phyloP scores from a whole-genome alignment of 2,329 filamentous ascomycete genomes.

The Orbilia javanica region DNA sequence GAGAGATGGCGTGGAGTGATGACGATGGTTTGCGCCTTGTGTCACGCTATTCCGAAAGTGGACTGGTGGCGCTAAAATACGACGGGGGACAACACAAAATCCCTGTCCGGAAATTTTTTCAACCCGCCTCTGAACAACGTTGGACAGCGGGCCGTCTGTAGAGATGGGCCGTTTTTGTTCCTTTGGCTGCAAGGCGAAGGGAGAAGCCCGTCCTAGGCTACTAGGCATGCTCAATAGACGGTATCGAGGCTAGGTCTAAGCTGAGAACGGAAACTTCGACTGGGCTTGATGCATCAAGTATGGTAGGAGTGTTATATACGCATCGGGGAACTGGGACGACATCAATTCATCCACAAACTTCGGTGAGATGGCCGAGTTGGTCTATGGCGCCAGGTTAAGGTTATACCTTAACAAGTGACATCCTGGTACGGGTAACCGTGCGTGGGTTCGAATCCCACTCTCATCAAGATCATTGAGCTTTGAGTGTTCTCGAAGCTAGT shows the following conservation, averaged over 20 bases:
- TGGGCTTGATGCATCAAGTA: neutral
- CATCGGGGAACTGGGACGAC: neutral
- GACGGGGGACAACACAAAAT: slow-evolving; percentile 56
- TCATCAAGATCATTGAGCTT: slow-evolving; percentile 50
- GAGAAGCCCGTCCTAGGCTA: no score
- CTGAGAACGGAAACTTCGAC: neutral
- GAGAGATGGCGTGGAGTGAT: slow-evolving; percentile 20
- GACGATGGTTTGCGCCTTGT: slow-evolving; percentile 53
- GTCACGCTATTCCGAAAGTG: slow-evolving; percentile 39
- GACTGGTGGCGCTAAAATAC: slow-evolving; percentile 51
- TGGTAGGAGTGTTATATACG: slow-evolving; percentile 13
- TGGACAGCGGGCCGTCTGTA: neutral
- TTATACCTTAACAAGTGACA: slow-evolving; percentile 57
- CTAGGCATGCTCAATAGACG: neutral
- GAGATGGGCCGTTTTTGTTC: neutral
- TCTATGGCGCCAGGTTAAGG: slow-evolving; percentile 59
- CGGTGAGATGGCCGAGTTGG: slow-evolving; percentile 59
- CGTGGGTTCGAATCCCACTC: slow-evolving; percentile 59
- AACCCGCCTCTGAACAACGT: neutral
- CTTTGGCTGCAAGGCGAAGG: neutral
- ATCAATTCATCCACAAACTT: slow-evolving; percentile 48
- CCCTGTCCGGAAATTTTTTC: slow-evolving; percentile 43
- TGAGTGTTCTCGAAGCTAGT: neutral
- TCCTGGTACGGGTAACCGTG: slow-evolving; percentile 59
- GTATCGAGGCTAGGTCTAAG: no score